These are phyloP conservation scores for Achaetomiella virescens DNA, from an alignment of 495 filamentous ascomycete species.

Conservation along the genomic window DNA sequence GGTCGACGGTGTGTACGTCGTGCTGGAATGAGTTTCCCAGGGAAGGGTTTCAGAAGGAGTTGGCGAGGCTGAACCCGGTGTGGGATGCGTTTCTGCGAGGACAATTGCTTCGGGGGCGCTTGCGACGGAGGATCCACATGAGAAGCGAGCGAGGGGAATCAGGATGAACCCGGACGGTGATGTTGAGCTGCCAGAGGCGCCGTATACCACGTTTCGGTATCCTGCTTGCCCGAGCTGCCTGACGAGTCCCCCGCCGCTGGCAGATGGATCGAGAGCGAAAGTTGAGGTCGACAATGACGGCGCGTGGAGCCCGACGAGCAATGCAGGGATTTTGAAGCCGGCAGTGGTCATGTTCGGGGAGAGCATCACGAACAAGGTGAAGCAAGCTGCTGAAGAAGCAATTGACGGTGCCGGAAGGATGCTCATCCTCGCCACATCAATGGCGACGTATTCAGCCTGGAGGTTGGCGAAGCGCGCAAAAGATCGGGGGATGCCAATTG, in stretches of 20 bases:
- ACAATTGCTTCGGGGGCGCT: conserved; percentile 67
- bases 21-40: conserved; percentile 64
- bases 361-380: conserved; percentile 61
- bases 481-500: conserved; percentile 77
- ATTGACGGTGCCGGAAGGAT: conserved; percentile 69
- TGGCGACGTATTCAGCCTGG: conserved; percentile 95
- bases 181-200: conserved; percentile 80
- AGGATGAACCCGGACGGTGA: conserved; percentile 92
- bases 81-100: conserved; percentile 73
- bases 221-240: conserved; percentile 83
- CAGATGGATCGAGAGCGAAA: conserved; percentile 48
- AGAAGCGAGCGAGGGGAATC: conserved; percentile 61
- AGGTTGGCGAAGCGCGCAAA: conserved; percentile 76
- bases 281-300: conserved; percentile 77
- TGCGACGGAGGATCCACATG: conserved; percentile 66
- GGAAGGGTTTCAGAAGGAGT: conserved; percentile 64
- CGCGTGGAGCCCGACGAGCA: conserved; percentile 64
- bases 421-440: conserved; percentile 76
- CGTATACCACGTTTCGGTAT: conserved; percentile 86
- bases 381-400: conserved; percentile 67
- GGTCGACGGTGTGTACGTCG: conserved; percentile 73
- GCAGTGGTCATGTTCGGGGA: conserved; percentile 95
- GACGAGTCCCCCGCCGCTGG: conserved; percentile 51
- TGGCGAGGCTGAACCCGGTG: conserved; percentile 73
- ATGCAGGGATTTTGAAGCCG: conserved; percentile 79